phyloP scores from a whole-genome alignment of 257 asterid genomes.

The Solanum chmielewskii region DNA sequence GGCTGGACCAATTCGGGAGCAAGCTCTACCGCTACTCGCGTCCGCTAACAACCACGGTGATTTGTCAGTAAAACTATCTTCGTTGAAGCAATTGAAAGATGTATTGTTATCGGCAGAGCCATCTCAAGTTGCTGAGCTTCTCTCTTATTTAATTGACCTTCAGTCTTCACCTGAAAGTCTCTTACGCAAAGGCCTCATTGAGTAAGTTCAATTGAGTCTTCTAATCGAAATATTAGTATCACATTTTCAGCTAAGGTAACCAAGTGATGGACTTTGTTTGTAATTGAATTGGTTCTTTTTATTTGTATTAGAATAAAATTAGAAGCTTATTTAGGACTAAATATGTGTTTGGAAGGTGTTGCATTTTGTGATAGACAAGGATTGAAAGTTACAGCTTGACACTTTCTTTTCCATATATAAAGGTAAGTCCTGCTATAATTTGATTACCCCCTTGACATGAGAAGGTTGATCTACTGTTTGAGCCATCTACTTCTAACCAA shows the following conservation, averaged over 20 bases:
- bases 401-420: background rate
- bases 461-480: background rate
- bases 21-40: slow-evolving; percentile 73
- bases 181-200: slow-evolving; percentile 62
- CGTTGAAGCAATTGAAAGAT: slow-evolving; percentile 78
- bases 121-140: slow-evolving; percentile 57
- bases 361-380: background rate
- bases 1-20: slow-evolving; percentile 64
- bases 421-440: background rate
- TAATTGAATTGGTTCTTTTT: background rate
- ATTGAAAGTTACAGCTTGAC: background rate
- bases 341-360: background rate
- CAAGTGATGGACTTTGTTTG: background rate
- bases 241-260: background rate
- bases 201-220: slow-evolving; percentile 2
- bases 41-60: slow-evolving; percentile 92
- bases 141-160: slow-evolving; percentile 72
- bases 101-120: slow-evolving; percentile 55
- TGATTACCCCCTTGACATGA: background rate
- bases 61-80: slow-evolving; percentile 73
- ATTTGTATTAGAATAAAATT: background rate
- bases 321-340: background rate
- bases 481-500: background rate
- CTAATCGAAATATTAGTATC: background rate
- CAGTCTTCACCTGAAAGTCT: slow-evolving; percentile 84